Percentiles rank a stretch among this genome's conserved stretches.
Evolutionary conservation across 2,329 filamentous ascomycete genomes (phyloP).

Genomic region (Aspergillus neotritici): DNA sequence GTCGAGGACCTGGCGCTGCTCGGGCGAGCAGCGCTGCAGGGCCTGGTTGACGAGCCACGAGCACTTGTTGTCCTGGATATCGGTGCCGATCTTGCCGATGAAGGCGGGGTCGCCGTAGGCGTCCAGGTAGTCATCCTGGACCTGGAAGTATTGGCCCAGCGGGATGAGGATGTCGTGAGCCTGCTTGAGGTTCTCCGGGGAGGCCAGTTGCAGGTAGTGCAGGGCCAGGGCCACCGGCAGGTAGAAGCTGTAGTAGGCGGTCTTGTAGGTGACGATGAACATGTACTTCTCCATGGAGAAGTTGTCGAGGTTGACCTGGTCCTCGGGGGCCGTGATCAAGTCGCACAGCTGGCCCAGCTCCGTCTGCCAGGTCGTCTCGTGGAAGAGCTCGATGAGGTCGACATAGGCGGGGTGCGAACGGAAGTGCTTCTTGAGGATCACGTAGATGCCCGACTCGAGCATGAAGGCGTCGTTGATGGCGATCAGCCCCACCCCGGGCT

Average conservation of each 20-base stretch:
- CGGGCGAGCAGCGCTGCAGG: slow-evolving; percentile 68
- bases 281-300: slow-evolving; percentile 88
- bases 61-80: slow-evolving; percentile 99
- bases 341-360: slow-evolving; percentile 94
- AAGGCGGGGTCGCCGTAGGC: slow-evolving; percentile 89
- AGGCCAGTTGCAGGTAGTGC: slow-evolving; percentile 77
- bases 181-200: slow-evolving; percentile 80
- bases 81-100: slow-evolving; percentile 97
- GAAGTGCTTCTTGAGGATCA: slow-evolving; percentile 91
- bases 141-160: slow-evolving; percentile 98
- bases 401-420: slow-evolving; percentile 79
- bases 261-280: slow-evolving; percentile 99
- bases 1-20: slow-evolving; percentile 82
- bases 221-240: slow-evolving; percentile 89
- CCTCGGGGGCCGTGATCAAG: slow-evolving; percentile 90
- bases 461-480: slow-evolving; percentile 99
- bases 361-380: slow-evolving; percentile 88
- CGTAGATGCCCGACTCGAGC: slow-evolving; percentile 86
- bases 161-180: slow-evolving; percentile 90
- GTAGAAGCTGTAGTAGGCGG: slow-evolving; percentile 98
- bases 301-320: slow-evolving; percentile 85
- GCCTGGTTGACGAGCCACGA: slow-evolving; percentile 97
- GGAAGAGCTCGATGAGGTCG: slow-evolving; percentile 92
- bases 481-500: slow-evolving; percentile 83
- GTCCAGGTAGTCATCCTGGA: slow-evolving; percentile 98